These are phyloP conservation scores for Eucalyptus polyanthemos DNA, from an alignment of 345 rosid species.

Conservation along the genomic window DNA sequence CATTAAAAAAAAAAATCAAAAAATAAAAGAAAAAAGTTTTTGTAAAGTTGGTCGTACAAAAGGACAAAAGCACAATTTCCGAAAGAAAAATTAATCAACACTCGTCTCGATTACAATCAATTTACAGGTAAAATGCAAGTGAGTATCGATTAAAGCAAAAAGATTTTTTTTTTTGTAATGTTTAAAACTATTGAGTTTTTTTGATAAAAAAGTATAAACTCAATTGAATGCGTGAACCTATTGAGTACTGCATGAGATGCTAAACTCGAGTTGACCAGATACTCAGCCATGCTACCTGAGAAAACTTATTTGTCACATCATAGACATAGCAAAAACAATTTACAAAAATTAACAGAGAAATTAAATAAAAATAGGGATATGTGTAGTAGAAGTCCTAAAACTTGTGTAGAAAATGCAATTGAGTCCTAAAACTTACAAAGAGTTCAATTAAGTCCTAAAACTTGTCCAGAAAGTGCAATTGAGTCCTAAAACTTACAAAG, in stretches of 20 bases:
- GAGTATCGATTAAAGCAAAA: no score
- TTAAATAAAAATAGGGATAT: neutral
- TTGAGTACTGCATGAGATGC: accelerated
- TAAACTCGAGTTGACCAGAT: neutral
- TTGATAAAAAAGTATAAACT: neutral
- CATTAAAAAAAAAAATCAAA: neutral
- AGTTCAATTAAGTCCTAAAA: no score
- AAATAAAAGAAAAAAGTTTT: neutral
- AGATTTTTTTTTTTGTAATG: neutral
- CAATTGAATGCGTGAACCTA: neutral
- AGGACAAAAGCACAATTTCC: neutral
- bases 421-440: no score
- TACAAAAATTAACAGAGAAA: neutral
- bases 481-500: no score
- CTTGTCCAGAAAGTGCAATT: no score
- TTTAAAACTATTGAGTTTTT: neutral
- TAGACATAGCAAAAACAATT: neutral
- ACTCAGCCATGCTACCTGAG: accelerated
- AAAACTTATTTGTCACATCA: neutral
- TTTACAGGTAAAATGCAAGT: neutral
- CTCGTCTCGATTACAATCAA: neutral
- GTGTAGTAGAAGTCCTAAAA: no score
- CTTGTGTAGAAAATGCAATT: no score
- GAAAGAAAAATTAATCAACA: neutral
- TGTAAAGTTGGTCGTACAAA: neutral